Percentiles rank a stretch among this genome's conserved stretches.
Evolutionary conservation across 208 protist genomes (phyloP).

Genomic region (Crithidia fasciculata): DNA sequence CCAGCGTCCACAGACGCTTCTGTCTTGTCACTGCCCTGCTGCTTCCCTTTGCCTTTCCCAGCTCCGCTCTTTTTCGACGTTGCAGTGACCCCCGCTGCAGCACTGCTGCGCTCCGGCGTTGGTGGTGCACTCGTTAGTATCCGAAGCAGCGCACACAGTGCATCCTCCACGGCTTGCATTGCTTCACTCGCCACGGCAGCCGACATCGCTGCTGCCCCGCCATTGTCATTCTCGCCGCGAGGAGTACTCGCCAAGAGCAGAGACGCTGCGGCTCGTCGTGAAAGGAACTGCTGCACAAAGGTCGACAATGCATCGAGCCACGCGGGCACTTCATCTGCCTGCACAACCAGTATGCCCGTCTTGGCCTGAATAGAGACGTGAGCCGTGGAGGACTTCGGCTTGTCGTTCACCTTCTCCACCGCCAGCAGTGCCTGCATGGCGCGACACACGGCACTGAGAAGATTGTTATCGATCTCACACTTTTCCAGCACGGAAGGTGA

Average conservation of each 20-base stretch:
- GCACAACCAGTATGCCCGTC: conserved; percentile 6
- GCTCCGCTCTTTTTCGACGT: background rate
- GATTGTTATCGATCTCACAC: background rate
- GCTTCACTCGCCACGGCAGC: background rate
- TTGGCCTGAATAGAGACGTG: background rate
- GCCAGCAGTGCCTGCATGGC: background rate
- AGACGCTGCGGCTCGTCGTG: conserved; percentile 1
- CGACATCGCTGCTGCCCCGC: background rate
- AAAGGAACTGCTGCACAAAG: conserved; percentile 22
- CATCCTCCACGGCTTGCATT: background rate
- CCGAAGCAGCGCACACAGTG: background rate
- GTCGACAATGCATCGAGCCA: conserved; percentile 4
- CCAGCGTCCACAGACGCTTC: background rate
- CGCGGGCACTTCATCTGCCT: background rate
- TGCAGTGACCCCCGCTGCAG: background rate
- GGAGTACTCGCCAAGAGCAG: background rate
- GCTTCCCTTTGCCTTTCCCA: conserved; percentile 17
- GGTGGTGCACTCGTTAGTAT: background rate
- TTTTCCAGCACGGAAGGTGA: background rate
- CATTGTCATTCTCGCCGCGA: background rate
- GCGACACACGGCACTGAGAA: background rate
- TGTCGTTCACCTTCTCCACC: background rate
- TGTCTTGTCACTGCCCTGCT: background rate
- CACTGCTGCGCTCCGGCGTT: background rate
- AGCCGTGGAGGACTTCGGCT: background rate